Percentiles rank a stretch among this genome's conserved stretches.
Conservation (phyloP, 2,329 filamentous ascomycete genomes). For the Microdochium bolleyi region DNA sequence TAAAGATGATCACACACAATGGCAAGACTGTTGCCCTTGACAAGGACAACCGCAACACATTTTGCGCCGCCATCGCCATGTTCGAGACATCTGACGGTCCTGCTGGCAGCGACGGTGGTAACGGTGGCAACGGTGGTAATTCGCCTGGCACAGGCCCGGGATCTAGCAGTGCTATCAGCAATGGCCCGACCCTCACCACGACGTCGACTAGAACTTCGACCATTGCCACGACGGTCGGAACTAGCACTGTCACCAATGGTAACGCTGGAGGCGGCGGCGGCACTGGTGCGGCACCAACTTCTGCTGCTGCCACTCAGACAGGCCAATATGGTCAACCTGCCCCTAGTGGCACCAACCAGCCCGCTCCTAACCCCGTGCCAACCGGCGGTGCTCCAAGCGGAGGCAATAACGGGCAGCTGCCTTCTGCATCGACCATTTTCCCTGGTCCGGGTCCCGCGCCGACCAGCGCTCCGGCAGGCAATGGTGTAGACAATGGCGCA, state of each 20-base stretch:
- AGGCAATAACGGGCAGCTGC: neutral
- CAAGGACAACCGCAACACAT: slow-evolving; percentile 56
- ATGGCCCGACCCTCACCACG: slow-evolving; percentile 4
- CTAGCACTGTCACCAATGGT: neutral
- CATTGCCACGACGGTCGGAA: neutral
- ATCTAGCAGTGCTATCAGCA: slow-evolving; percentile 1
- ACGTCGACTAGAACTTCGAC: slow-evolving; percentile 3
- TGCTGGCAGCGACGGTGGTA: slow-evolving; percentile 2
- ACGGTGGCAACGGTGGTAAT: slow-evolving; percentile 1
- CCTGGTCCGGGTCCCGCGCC: neutral
- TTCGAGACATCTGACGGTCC: slow-evolving; percentile 25
- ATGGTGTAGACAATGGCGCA: neutral
- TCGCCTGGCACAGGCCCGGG: neutral
- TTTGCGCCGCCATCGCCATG: slow-evolving; percentile 52
- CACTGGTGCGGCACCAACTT: neutral
- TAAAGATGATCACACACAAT: slow-evolving; percentile 64
- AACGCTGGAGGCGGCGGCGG: neutral
- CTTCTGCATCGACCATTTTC: neutral
- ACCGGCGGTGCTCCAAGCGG: neutral
- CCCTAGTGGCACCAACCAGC: neutral
- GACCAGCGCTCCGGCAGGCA: too few relatives aligned
- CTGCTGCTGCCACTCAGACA: neutral
- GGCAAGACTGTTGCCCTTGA: slow-evolving; percentile 45
- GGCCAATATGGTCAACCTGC: neutral
- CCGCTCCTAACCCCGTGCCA: neutral